These are phyloP conservation scores for Yueomyces sinensis DNA, from an alignment of 805 yeast species.

Conservation along the genomic window DNA sequence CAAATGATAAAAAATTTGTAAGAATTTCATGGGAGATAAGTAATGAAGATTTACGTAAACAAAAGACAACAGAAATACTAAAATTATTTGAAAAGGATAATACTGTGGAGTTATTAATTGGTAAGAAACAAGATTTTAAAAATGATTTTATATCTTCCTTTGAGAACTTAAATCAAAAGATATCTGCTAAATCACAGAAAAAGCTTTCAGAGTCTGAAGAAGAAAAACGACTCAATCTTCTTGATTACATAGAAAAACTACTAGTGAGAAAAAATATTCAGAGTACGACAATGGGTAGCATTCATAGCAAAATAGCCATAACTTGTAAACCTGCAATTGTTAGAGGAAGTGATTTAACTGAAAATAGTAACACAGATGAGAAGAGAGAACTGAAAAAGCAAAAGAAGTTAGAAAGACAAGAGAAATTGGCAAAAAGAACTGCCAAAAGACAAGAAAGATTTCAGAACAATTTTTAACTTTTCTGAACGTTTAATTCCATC, in stretches of 20 bases:
- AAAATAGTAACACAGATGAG: conserved; percentile 14
- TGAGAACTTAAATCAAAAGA: conserved; percentile 6
- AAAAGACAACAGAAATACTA: conserved; percentile 38
- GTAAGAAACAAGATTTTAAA: conserved; percentile 21
- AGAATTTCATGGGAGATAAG: conserved; percentile 45
- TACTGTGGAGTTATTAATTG: conserved; percentile 29
- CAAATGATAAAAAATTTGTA: conserved; percentile 28
- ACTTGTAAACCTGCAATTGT: background rate
- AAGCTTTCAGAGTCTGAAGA: conserved; percentile 22
- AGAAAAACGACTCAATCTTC: conserved; percentile 22
- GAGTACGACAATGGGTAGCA: background rate
- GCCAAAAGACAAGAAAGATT: conserved; percentile 9
- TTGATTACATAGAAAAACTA: conserved; percentile 18
- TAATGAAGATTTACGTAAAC: conserved; percentile 37
- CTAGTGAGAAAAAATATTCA: conserved; percentile 8
- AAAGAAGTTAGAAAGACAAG: conserved; percentile 25
- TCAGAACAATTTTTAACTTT: no score
- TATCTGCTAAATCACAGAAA: background rate
- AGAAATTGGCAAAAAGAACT: conserved; percentile 17
- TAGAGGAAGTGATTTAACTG: conserved; percentile 6
- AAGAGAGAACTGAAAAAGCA: conserved; percentile 21
- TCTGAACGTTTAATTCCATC: no score
- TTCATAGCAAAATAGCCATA: background rate
- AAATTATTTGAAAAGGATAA: conserved; percentile 32
- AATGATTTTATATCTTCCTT: conserved; percentile 19